phyloP scores from a whole-genome alignment of 352 stramenopile species.

The Phytophthora sansomeana region DNA sequence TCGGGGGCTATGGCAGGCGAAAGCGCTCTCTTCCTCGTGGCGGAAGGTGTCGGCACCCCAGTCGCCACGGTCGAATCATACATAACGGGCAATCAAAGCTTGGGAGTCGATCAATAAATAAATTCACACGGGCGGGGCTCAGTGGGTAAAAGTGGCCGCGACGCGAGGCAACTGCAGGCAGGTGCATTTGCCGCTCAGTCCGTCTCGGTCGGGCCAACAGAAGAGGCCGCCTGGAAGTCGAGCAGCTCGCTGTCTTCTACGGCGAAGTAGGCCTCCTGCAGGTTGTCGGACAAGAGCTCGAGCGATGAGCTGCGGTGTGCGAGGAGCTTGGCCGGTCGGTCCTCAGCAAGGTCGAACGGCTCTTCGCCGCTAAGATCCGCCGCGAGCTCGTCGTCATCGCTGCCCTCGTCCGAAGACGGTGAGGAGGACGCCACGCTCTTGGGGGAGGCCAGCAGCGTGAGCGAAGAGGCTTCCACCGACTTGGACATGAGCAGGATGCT shows the following conservation, averaged over 20 bases:
- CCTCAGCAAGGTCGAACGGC: conserved; percentile 42
- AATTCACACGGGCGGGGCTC: conserved; percentile 39
- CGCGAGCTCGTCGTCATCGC: conserved; percentile 51
- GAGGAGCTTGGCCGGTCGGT: conserved; percentile 40
- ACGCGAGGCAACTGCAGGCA: background rate
- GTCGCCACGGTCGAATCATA: conserved; percentile 43
- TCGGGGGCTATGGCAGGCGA: conserved; percentile 20
- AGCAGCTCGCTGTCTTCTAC: conserved; percentile 74
- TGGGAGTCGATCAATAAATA: conserved; percentile 53
- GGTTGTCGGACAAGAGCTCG: conserved; percentile 77
- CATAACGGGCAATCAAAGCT: conserved; percentile 49
- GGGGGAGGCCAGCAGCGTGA: conserved; percentile 59
- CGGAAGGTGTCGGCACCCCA: conserved; percentile 5
- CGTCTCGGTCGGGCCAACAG: conserved; percentile 23
- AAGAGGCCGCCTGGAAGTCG: conserved; percentile 55
- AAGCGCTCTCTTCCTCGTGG: conserved; percentile 17
- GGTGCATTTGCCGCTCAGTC: conserved; percentile 27
- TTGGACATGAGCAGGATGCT: conserved; percentile 84
- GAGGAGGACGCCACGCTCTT: conserved; percentile 71
- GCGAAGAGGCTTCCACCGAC: conserved; percentile 63
- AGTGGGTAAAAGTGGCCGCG: conserved; percentile 19
- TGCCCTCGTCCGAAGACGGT: conserved; percentile 54
- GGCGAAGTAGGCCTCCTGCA: conserved; percentile 76
- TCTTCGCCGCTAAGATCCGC: conserved; percentile 43
- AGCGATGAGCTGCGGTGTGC: conserved; percentile 50